Evolutionary conservation across 768 basidiomycete genomes (phyloP), one percentile per base, ranked within the genome.

Genomic region (Lenzites betulinus): DNA sequence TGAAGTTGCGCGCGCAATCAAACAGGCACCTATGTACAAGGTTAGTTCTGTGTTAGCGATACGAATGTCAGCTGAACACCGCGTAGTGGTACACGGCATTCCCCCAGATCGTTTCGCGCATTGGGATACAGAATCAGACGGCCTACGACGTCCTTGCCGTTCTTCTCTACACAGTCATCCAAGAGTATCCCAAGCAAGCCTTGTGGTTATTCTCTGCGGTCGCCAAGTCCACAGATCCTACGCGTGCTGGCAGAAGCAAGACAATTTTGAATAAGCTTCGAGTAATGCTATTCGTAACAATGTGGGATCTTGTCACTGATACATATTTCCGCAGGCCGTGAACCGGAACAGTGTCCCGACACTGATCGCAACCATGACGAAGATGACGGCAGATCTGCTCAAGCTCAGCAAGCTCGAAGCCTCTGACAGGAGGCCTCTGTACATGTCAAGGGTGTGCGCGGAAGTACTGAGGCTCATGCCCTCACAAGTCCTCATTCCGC

Each of bases 51-150:
- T 36, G 15, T 18, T 33, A 30, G 18, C 1, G n/a, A 9, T 16
- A n/a, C 11, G 6, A 20, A 56, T 33, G 44, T 28, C 51, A 54
- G 26, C 44, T 65, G 43, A 56, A 43, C 64, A 5, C 62, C 3
- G 23, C 42, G 16, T 48, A 98, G 95, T 98, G 96, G 94, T 90
- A 87, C 66, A 95, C 91, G 0, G 95, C 94, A 1, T 95, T 98
- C 64, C 95, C 95, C 3, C 97, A 98, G 78, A 92, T 98, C 53
- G 93, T 95, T 15, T 98, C 96, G 15, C 86, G 97, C 8, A 88
- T 99, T 33, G 90, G 89, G 13, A 92, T 97, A 64, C 75, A 72
- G 4, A 88, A 91, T 66, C 64, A 73, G 12, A 78, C 77, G 1
- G 88, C 93, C 3, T 88, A 83, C 69, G 73, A 70, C 0, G 73